Conservation (phyloP, 2,329 filamentous ascomycete species). For the Pezicula rhizophila region DNA sequence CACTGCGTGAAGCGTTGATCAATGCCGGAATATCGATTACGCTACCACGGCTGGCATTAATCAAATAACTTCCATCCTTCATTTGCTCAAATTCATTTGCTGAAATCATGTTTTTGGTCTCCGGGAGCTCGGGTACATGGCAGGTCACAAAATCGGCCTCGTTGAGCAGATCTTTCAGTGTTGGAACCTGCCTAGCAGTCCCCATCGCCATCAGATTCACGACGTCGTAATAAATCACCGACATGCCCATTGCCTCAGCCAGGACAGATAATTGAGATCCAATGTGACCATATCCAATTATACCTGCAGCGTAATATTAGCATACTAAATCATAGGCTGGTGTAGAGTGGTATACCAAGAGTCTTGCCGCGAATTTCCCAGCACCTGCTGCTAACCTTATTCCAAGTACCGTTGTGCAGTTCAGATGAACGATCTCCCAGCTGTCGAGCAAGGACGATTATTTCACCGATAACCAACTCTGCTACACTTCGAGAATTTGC, state of each 20-base stretch:
- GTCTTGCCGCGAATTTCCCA: conserved; percentile 99
- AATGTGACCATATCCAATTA: conserved; percentile 96
- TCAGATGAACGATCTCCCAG: conserved; percentile 89
- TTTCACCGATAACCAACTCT: conserved; percentile 89
- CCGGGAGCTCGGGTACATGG: conserved; percentile 87
- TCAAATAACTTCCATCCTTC: conserved; percentile 88
- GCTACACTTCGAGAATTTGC: conserved; percentile 96
- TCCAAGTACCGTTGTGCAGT: conserved; percentile 92
- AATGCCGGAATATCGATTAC: conserved; percentile 92
- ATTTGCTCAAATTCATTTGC: conserved; percentile 73
- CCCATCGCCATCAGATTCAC: conserved; percentile 92
- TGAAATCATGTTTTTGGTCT: conserved; percentile 93
- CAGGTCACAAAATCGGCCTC: conserved; percentile 88
- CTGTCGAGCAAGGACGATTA: conserved; percentile 87
- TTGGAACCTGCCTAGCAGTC: conserved; percentile 75
- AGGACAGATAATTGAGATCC: conserved; percentile 92
- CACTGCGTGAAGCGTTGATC: conserved; percentile 77
- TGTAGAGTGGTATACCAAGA: conserved; percentile 50
- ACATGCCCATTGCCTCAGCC: conserved; percentile 97
- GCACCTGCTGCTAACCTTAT: conserved; percentile 93
- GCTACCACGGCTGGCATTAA: conserved; percentile 91
- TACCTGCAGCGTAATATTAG: conserved; percentile 45
- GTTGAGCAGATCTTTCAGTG: conserved; percentile 68
- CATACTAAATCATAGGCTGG: not conserved
- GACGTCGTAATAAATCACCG: conserved; percentile 94